Conservation (phyloP, 169 alveolate species). For the Theileria equi region DNA sequence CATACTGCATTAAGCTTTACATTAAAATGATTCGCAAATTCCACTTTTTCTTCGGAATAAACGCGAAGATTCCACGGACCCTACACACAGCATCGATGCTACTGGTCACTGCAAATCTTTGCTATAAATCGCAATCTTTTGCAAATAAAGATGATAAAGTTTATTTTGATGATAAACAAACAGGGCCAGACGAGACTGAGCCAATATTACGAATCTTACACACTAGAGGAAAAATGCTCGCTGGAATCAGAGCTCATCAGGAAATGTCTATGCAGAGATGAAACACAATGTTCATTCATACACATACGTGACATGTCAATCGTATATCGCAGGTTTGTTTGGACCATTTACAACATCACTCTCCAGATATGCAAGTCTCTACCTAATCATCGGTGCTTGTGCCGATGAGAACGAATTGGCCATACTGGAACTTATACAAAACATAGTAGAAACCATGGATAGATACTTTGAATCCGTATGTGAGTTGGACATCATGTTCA, state of each 20-base stretch:
- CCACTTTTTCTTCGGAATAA: no score
- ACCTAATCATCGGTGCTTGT: conserved; percentile 89
- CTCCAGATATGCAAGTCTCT: conserved; percentile 96
- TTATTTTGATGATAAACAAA: conserved; percentile 95
- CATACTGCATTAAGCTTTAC: no score
- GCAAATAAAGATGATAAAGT: conserved; percentile 89
- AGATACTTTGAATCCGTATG: conserved; percentile 94
- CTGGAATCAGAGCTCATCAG: conserved; percentile 97
- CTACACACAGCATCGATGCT: no score
- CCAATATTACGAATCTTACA: conserved; percentile 81
- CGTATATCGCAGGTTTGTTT: conserved; percentile 74
- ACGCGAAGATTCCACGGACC: no score
- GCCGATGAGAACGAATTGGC: conserved; percentile 92
- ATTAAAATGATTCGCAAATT: no score
- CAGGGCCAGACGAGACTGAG: conserved; percentile 97
- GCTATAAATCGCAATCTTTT: no score
- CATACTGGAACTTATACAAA: conserved; percentile 94
- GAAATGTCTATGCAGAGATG: conserved; percentile 93
- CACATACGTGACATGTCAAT: conserved; percentile 94
- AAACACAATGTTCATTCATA: conserved; percentile 93
- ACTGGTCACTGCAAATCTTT: no score
- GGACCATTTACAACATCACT: neutral
- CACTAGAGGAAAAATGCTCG: conserved; percentile 90
- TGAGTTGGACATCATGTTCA: conserved; percentile 93
- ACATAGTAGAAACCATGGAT: conserved; percentile 95